phyloP scores from a whole-genome alignment of 75 land plant genomes.

The Azolla pinnata region DNA sequence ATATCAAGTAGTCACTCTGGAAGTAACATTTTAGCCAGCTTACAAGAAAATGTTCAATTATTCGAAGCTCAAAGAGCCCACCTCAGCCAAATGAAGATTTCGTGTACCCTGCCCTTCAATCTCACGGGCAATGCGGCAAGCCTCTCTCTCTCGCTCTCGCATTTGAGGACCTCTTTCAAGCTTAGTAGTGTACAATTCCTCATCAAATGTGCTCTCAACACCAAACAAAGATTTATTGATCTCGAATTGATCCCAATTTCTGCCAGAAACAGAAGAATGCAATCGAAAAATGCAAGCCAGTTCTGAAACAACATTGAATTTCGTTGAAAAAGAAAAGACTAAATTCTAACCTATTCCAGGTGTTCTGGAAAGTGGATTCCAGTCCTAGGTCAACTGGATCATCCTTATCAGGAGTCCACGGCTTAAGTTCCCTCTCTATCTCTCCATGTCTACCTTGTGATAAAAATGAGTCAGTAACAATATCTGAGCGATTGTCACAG shows the following conservation, averaged over 20 bases:
- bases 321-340: no score
- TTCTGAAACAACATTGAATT: background rate
- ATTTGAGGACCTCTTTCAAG: constrained; percentile 82
- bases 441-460: constrained; percentile 55
- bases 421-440: constrained; percentile 62
- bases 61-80: no score
- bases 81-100: constrained; percentile 91
- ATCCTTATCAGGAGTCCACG: constrained; percentile 84
- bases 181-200: constrained; percentile 90
- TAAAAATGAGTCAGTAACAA: constrained; percentile 61
- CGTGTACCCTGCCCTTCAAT: constrained; percentile 66
- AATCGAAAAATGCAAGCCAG: background rate
- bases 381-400: constrained; percentile 49
- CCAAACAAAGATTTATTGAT: constrained; percentile 77
- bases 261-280: constrained; percentile 6
- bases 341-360: constrained; percentile 51
- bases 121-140: constrained; percentile 74
- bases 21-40: no score
- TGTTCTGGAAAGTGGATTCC: constrained; percentile 57
- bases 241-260: constrained; percentile 94
- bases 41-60: no score
- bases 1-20: no score
- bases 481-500: constrained; percentile 52
- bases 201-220: constrained; percentile 85
- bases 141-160: constrained; percentile 67